Evolutionary conservation across 176 grass and related monocot species (phyloP).

Genomic region (Canna indica): DNA sequence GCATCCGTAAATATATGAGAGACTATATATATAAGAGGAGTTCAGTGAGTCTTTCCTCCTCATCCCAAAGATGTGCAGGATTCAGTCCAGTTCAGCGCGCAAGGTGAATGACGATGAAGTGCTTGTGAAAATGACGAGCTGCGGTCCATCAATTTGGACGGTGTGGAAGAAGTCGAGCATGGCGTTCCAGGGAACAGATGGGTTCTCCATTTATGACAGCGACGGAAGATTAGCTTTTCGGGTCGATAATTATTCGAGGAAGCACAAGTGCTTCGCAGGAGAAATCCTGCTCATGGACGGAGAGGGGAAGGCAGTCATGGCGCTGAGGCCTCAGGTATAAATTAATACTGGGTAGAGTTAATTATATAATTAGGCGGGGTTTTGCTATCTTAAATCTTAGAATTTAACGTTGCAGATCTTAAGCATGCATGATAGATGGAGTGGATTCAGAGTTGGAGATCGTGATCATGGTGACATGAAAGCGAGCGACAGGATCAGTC

Average conservation of each 20-base stretch:
- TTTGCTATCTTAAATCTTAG: no score
- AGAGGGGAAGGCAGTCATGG: conserved; percentile 36
- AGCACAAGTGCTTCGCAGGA: conserved; percentile 43
- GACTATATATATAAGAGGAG: background rate
- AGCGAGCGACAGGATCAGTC: background rate
- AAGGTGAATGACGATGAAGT: background rate
- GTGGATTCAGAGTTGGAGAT: conserved; percentile 40
- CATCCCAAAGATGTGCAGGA: background rate
- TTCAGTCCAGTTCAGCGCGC: background rate
- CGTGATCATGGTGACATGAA: background rate
- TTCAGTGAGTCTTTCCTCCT: background rate
- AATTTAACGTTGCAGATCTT: conserved; percentile 34
- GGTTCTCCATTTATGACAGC: conserved; percentile 78
- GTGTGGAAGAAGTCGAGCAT: conserved; percentile 99
- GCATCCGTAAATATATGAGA: no score
- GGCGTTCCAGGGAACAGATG: conserved; percentile 83
- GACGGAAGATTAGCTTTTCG: conserved; percentile 52
- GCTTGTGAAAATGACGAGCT: background rate
- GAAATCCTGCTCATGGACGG: conserved; percentile 81
- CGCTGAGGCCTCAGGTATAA: conserved; percentile 57
- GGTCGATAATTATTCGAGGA: conserved; percentile 77
- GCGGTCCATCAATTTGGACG: conserved; percentile 38
- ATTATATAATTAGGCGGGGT: no score
- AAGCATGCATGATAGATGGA: conserved; percentile 77
- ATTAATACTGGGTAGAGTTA: no score